Evolutionary conservation across 768 basidiomycete genomes (phyloP).

Genomic region (Flagelloscypha sp.): DNA sequence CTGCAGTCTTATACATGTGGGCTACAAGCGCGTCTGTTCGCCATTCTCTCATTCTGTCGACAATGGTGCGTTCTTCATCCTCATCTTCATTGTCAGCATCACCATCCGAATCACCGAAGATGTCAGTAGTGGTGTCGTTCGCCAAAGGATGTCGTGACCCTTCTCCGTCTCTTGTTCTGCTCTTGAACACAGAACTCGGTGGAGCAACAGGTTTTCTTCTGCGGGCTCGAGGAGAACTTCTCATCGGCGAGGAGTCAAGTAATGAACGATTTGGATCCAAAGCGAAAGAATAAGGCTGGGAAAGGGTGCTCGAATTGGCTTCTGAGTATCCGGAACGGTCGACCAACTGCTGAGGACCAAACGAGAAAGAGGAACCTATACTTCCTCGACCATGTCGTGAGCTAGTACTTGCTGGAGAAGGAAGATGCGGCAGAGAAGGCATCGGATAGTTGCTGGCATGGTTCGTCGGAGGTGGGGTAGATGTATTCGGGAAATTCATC

Average conservation of each 20-base stretch:
- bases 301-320: slow-evolving; percentile 52
- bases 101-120: slow-evolving; percentile 60
- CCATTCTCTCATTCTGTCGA: slow-evolving; percentile 96
- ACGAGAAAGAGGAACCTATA: slow-evolving; percentile 75
- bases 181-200: too few species aligned
- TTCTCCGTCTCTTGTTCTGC: slow-evolving; percentile 42
- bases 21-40: slow-evolving; percentile 97
- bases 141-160: slow-evolving; percentile 63
- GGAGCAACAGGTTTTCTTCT: too few species aligned
- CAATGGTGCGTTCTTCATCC: slow-evolving; percentile 72
- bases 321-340: slow-evolving; percentile 66
- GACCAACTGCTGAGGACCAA: slow-evolving; percentile 69
- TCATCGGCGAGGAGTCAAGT: slow-evolving; percentile 61
- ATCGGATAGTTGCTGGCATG: slow-evolving; percentile 35
- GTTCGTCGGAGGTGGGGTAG: slow-evolving; percentile 43
- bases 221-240: slow-evolving; percentile 55
- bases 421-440: slow-evolving; percentile 40
- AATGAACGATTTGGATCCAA: slow-evolving; percentile 79
- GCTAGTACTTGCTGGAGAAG: slow-evolving; percentile 42
- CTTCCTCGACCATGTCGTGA: slow-evolving; percentile 53
- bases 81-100: slow-evolving; percentile 52
- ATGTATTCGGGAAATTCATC: too few species aligned
- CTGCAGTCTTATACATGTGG: slow-evolving; percentile 93
- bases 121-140: slow-evolving; percentile 62
- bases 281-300: slow-evolving; percentile 44